Evolutionary conservation across 108 stramenopile species (phyloP), one percentile per base, ranked within the genome.

Genomic region (Cyclotella cryptica): DNA sequence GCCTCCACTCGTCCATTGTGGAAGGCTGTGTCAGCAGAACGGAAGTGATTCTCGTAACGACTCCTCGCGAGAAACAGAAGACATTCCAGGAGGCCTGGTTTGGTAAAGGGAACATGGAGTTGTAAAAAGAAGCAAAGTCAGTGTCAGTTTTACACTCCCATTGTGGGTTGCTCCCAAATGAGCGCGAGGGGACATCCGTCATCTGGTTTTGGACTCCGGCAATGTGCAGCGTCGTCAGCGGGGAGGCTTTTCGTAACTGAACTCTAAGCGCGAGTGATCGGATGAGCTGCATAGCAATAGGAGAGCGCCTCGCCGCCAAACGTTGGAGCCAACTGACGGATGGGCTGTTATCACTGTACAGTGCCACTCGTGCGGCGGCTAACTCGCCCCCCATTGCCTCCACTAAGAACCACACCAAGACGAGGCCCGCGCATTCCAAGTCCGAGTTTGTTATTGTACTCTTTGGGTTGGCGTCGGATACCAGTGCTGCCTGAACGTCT

Each of bases 381-480:
- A 14, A 10, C 1, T 17, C 12, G 1, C 2, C 7, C 1, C 0
- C 12, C 13, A 63, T 11, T 1, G 41, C 28, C 40, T 74, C 72
- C 61, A 74, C 63, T 0, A 74, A 21, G 0, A 74, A 29, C 72
- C 72, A 74, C 46, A 53, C 2, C 22, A 74, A 58, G 1, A 74
- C 30, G 0, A 74, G 21, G 14, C 69, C 79, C 0, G 65, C 84
- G 8, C 70, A n/a, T 62, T 85, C 75, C 39, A 85, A 39, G 52
- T 80, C 75, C 0, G 74, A 72, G 51, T 80, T 85, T 3, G 49
- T 19, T 3, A 51, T 8, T 8, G 49, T 17, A n/a, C n/a, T n/a
- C n/a, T n/a, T n/a, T n/a, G n/a, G n/a, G 49, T 51, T 51, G 3
- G 49, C 17, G 1, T 51, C n/a, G 3, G 49, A 51, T 3, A 51